Evolutionary conservation across 192 early-diverging fungal species (phyloP).

Genomic region (Coemansia umbellata): DNA sequence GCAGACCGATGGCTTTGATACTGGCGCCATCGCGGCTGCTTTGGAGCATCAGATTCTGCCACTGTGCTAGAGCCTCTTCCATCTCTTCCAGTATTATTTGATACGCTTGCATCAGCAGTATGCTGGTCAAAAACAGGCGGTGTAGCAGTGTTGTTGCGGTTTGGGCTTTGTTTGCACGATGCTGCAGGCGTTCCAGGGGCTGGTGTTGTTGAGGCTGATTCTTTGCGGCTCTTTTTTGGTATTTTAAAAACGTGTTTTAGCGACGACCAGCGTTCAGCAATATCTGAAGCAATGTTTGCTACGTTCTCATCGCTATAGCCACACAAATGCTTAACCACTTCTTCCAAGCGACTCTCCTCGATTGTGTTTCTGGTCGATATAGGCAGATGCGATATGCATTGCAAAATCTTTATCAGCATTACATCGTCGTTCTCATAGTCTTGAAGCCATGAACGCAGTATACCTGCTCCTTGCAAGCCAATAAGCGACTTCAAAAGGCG

Average conservation of each 20-base stretch:
- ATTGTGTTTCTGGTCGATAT: constrained; percentile 76
- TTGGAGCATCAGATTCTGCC: neutral
- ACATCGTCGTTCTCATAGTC: constrained; percentile 61
- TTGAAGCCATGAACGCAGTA: constrained; percentile 53
- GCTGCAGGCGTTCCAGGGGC: constrained; percentile 10
- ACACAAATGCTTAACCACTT: constrained; percentile 52
- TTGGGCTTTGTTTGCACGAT: constrained; percentile 35
- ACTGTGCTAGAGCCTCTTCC: neutral
- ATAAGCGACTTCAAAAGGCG: constrained; percentile 69
- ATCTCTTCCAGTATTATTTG: neutral
- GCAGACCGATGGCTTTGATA: neutral
- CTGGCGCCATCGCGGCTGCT: constrained; percentile 11
- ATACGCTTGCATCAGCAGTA: neutral
- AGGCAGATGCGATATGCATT: constrained; percentile 72
- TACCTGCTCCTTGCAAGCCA: constrained; percentile 31
- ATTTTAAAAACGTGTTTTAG: constrained; percentile 45
- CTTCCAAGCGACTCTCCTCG: constrained; percentile 73
- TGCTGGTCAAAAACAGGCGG: neutral
- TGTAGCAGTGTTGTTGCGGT: constrained; percentile 2
- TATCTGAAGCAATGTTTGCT: constrained; percentile 15
- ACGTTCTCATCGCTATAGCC: constrained; percentile 42
- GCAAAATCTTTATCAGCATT: constrained; percentile 59
- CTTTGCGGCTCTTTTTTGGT: constrained; percentile 40
- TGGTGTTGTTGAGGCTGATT: constrained; percentile 18
- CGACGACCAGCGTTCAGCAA: constrained; percentile 37